Evolutionary conservation across 2,329 filamentous ascomycete species (phyloP).

Genomic region (Aspergillus fijiensis): DNA sequence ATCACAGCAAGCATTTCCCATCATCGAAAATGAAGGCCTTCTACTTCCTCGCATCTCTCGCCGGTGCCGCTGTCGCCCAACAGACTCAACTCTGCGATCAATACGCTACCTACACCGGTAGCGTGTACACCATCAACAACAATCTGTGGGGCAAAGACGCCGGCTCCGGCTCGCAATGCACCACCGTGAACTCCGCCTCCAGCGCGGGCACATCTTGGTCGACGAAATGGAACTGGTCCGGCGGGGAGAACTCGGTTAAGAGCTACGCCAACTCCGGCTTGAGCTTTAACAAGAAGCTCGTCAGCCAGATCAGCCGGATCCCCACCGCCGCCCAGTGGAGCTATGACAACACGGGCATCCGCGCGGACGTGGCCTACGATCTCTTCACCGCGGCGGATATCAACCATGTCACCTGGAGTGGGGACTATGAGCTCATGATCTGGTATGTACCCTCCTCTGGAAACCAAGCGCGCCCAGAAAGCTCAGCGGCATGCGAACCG

Average conservation of each 20-base stretch:
- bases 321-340: constrained; percentile 44
- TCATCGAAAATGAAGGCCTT: not conserved
- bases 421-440: constrained; percentile 62
- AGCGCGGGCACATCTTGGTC: constrained; percentile 36
- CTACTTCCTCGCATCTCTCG: not conserved
- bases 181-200: constrained; percentile 34
- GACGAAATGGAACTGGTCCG: constrained; percentile 45
- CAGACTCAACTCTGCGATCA: constrained; percentile 11
- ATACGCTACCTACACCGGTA: constrained; percentile 33
- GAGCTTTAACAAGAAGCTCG: constrained; percentile 25
- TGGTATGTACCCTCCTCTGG: constrained; percentile 40
- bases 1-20: too few species aligned
- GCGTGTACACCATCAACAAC: constrained; percentile 49
- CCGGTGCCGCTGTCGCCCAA: not conserved
- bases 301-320: constrained; percentile 37
- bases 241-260: constrained; percentile 40
- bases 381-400: constrained; percentile 52
- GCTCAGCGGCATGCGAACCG: not conserved
- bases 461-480: not conserved
- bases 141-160: constrained; percentile 47
- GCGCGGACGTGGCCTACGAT: constrained; percentile 60
- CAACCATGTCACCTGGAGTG: constrained; percentile 40
- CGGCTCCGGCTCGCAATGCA: constrained; percentile 42
- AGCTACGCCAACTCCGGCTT: constrained; percentile 41
- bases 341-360: constrained; percentile 50